A percentile compares a stretch with the other conserved stretches of the same genome.
Evolutionary conservation across 495 filamentous ascomycete species (phyloP).

Genomic region (Aspergillus bridgeri): DNA sequence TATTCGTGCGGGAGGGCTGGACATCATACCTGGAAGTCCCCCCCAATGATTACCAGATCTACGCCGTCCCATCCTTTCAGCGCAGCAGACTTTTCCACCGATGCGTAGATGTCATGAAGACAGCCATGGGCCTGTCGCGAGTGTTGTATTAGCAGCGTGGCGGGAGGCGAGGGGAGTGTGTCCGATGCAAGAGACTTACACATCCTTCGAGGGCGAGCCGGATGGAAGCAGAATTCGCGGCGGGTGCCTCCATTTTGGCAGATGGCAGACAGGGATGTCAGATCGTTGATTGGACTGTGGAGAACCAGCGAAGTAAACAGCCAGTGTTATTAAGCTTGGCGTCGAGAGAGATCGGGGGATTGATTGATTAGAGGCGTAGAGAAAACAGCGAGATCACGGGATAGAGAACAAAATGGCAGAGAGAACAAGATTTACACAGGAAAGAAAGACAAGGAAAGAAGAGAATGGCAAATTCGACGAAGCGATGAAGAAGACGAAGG

Average conservation of each 20-base stretch:
- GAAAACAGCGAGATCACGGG: neutral
- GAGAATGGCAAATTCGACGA: neutral
- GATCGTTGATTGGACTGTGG: neutral
- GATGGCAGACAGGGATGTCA: neutral
- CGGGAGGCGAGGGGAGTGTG: neutral
- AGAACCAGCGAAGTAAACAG: neutral
- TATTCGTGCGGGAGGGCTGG: neutral
- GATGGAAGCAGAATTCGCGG: slow-evolving; percentile 21
- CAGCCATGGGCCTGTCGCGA: slow-evolving; percentile 76
- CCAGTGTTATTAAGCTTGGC: neutral
- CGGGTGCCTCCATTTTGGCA: slow-evolving; percentile 11
- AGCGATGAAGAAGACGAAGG: neutral
- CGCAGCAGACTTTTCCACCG: slow-evolving; percentile 58
- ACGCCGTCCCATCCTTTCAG: slow-evolving; percentile 70
- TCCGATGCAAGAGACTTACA: slow-evolving; percentile 48
- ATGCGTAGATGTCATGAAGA: slow-evolving; percentile 83
- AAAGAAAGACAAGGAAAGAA: slow-evolving; percentile 1
- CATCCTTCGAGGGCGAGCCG: slow-evolving; percentile 75
- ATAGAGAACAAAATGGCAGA: neutral
- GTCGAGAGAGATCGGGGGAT: neutral
- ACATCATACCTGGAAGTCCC: slow-evolving; percentile 74
- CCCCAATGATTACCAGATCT: slow-evolving; percentile 83
- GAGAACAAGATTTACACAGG: too few species aligned
- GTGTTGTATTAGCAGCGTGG: slow-evolving; percentile 12
- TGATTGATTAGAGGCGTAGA: neutral